These are phyloP conservation scores for Ustilago hordei DNA, from an alignment of 1,284 basidiomycete genomes.

Conservation along the genomic window DNA sequence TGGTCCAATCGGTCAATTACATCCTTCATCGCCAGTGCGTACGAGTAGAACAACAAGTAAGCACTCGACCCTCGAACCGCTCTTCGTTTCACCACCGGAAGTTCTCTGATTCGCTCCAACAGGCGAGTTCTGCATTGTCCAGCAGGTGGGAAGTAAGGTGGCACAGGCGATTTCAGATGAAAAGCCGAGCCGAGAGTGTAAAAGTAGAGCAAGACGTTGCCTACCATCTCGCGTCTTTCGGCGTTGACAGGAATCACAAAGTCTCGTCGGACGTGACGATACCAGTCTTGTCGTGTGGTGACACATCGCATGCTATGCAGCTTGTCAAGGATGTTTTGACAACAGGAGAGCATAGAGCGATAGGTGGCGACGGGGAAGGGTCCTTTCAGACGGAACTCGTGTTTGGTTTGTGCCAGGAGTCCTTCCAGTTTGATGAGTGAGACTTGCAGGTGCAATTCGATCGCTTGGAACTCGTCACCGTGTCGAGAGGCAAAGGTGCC, in stretches of 20 bases:
- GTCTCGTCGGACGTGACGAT: conserved; percentile 76
- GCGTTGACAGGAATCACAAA: conserved; percentile 84
- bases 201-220: conserved; percentile 92
- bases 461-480: conserved; percentile 70
- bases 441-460: conserved; percentile 93
- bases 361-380: conserved; percentile 76
- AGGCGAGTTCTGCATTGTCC: conserved; percentile 82
- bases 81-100: conserved; percentile 81
- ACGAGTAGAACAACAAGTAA: conserved; percentile 90
- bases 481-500: conserved; percentile 27
- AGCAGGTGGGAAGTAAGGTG: conserved; percentile 93
- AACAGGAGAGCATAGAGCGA: conserved; percentile 82
- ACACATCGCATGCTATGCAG: conserved; percentile 96
- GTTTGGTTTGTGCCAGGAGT: conserved; percentile 85
- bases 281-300: conserved; percentile 92
- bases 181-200: conserved; percentile 88
- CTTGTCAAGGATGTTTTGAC: conserved; percentile 80
- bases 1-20: conserved; percentile 57
- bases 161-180: conserved; percentile 87
- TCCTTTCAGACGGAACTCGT: conserved; percentile 89
- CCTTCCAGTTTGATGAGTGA: conserved; percentile 78
- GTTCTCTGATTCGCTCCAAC: conserved; percentile 71
- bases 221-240: conserved; percentile 86
- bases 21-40: conserved; percentile 84
- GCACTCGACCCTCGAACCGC: conserved; percentile 76